Base-by-base conservation (phyloP, 23 red algal species). In the Gracilariopsis chorda region DNA sequence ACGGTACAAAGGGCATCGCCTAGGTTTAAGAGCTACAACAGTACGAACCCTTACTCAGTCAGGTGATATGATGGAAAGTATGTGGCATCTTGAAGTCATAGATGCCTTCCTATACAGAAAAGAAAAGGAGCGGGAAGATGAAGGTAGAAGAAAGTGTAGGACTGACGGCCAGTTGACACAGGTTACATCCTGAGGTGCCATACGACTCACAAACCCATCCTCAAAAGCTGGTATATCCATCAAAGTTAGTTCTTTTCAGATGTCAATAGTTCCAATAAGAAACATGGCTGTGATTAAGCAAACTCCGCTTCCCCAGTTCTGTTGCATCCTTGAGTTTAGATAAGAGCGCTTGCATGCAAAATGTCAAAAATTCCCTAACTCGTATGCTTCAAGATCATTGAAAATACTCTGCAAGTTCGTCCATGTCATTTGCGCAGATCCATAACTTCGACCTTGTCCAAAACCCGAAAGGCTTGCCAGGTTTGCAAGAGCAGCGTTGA, bases 41-140 rank as follows among this genome's bases (percentile, higher is more conserved):
- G n/a, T 90, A 17, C 30, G 86, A 12, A 43, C 63, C 62, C 51
- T 90, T 7, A 78, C 72, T 7, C 16, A 17, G 5, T 32, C 25
- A 7, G 49, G 65, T 21, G 59, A 49, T 21, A 47, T 60, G 52
- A n/a, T 80, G 32, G 86, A 90, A 52, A 48, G 44, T n/a, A n/a
- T 80, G 57, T 90, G 86, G 86, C 74, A 78, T 51, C 60, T 80
- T 16, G 86, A 90, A 56, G 73, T 90, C 59, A 51, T 70, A 24
- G 86, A 90, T 52, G 83, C 83, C 43, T 73, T 56, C 56, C 48
- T 88, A 11, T 80, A 49, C 21, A 29, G 45, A 17, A 20, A 51
- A 17, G 44, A 51, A 55, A 80, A 24, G 44, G 76, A 24, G 24
- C 21, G 24, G 39, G 53, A 55, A 55, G n/a, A 55, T n/a, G n/a